Conservation (phyloP, 2,329 filamentous ascomycete species). For the Mycosphaerella arachidis region DNA sequence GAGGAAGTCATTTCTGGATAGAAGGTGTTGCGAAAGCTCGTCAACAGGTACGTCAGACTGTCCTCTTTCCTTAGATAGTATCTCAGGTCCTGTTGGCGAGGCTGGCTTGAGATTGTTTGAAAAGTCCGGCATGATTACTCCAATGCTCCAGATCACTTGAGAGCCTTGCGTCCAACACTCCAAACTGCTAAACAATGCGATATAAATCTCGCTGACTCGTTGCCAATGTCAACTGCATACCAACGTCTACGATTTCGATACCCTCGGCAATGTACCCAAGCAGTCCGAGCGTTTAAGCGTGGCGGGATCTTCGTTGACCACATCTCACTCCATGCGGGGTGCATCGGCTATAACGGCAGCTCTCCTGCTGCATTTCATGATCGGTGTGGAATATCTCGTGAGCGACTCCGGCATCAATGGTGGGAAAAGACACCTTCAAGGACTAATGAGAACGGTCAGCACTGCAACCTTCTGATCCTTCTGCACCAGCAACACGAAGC, state of each 20-base stretch:
- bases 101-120: constrained; percentile 46
- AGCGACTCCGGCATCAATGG: not conserved
- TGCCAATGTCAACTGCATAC: not conserved
- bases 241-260: constrained; percentile 6
- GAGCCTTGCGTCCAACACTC: not conserved
- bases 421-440: not conserved
- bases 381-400: not conserved
- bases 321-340: constrained; percentile 2
- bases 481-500: not conserved
- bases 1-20: constrained; percentile 46
- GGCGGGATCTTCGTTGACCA: not conserved
- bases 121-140: constrained; percentile 44
- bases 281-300: not conserved
- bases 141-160: not conserved
- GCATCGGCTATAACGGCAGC: not conserved
- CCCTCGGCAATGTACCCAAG: constrained; percentile 7
- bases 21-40: constrained; percentile 45
- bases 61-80: constrained; percentile 43
- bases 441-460: not conserved
- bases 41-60: constrained; percentile 42
- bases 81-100: constrained; percentile 42
- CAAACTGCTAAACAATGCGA: not conserved
- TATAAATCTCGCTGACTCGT: not conserved
- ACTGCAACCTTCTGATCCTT: not conserved
- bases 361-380: not conserved